Evolutionary conservation across 164 flowering plant genomes (phyloP), one percentile per base, ranked within the genome.

Genomic region (Chimonanthus praecox): DNA sequence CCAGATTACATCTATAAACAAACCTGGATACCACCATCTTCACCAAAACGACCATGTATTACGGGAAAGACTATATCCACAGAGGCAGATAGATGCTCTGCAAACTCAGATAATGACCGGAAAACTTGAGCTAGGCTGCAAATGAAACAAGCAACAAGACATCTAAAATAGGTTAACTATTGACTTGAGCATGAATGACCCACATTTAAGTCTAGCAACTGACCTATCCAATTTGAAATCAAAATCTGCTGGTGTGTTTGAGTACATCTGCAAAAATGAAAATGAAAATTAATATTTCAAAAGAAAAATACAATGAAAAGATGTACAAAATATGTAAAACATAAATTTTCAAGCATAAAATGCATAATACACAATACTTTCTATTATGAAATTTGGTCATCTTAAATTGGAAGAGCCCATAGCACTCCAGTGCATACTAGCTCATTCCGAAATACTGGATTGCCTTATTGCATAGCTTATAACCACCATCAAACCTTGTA

Each of bases 11-110:
- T 73, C 47, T 61, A 5, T 65, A 47, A 10, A 18, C 69, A 62
- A 72, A 94, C 97, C 94, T 94, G 98, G 79, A 94, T 88, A 49
- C 90, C 89, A 73, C 98, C 98, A 84, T 94, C 98, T 89, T 94
- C 98, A 71, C 98, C 98, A 82, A 90, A 92, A 58, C 80, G 86
- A 72, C 98, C 97, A 82, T 94, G 97, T 75, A 91, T 94, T 16
- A 88, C 95, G 33, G 98, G 97, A 77, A 94, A 92, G 2, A 90
- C 98, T 77, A 94, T 90, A 82, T 94, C 98, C 73, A 90, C 98
- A 64, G 87, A 78, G 6, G 85, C 74, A 73, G 91, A 86, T 67
- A 92, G 91, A 69, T 94, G 98, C 21, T 85, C 88, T 18, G 87
- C 87, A 75, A 94, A 94, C 72, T 92, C 91, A 72, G 88, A 74